Evolutionary conservation across 2,329 filamentous ascomycete genomes (phyloP).

Genomic region (Fusarium sp.): DNA sequence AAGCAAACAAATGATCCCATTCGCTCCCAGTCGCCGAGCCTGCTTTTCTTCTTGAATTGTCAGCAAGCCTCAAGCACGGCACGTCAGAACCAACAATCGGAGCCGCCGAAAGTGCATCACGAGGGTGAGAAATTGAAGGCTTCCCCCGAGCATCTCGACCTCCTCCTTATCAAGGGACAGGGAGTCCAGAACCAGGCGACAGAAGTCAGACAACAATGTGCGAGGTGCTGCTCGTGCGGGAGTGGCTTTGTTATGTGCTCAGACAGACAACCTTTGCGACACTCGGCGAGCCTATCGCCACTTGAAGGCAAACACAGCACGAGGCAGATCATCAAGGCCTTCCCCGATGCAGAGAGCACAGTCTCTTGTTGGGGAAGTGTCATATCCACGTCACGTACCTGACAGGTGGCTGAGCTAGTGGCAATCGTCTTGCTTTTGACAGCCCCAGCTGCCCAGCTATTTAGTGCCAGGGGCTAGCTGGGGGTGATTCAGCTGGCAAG

Average conservation of each 20-base stretch:
- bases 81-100: neutral
- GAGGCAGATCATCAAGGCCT: neutral
- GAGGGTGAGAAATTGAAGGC: neutral
- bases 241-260: conserved; percentile 1
- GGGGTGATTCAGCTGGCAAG: neutral
- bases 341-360: neutral
- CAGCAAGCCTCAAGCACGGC: neutral
- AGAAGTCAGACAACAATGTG: neutral
- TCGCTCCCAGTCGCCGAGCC: neutral
- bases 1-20: neutral
- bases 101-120: neutral
- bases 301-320: neutral
- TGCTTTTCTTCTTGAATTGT: neutral
- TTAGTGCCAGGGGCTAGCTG: conserved; percentile 2
- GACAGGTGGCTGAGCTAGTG: conserved; percentile 14
- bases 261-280: neutral
- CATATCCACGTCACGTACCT: conserved; percentile 5
- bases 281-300: neutral
- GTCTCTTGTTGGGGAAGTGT: neutral
- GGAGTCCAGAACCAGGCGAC: neutral
- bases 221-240: neutral
- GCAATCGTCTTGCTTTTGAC: conserved; percentile 10
- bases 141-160: neutral
- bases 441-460: neutral
- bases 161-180: neutral